Evolutionary conservation across 345 rosid species (phyloP).

Genomic region (Citrus medica): DNA sequence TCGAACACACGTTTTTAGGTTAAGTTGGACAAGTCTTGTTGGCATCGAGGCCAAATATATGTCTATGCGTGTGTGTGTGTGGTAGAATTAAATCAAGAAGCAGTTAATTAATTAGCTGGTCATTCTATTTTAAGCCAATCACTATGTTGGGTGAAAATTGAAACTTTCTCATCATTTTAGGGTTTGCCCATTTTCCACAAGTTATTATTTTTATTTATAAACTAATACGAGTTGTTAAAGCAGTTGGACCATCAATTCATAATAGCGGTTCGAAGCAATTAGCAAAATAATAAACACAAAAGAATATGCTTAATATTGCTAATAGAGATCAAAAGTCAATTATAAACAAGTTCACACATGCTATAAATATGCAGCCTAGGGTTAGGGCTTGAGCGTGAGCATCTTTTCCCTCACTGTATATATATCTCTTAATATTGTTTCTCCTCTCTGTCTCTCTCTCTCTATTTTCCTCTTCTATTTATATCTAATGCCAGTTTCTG

Average conservation of each 20-base stretch:
- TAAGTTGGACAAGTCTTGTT: slow-evolving; percentile 30
- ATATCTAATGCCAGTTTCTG: slow-evolving; percentile 5
- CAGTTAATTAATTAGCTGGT: slow-evolving; percentile 32
- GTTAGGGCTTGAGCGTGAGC: slow-evolving; percentile 39
- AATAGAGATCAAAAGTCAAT: not conserved
- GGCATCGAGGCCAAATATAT: slow-evolving; percentile 27
- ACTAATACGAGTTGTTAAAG: slow-evolving; percentile 27
- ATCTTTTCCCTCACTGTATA: slow-evolving; percentile 5
- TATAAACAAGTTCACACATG: slow-evolving; percentile 9
- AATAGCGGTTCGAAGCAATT: slow-evolving; percentile 17
- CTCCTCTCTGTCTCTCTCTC: not conserved
- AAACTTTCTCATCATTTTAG: slow-evolving; percentile 33
- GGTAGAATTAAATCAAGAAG: slow-evolving; percentile 7
- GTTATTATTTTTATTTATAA: not conserved
- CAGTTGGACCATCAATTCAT: slow-evolving; percentile 43
- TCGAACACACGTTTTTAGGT: slow-evolving; percentile 36
- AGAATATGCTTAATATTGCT: not conserved
- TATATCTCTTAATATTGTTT: slow-evolving; percentile 4
- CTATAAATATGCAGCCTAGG: slow-evolving; percentile 49
- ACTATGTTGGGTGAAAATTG: slow-evolving; percentile 24
- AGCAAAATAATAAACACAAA: not conserved
- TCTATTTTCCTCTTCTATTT: not conserved
- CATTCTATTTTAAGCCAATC: slow-evolving; percentile 52
- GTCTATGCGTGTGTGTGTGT: not conserved
- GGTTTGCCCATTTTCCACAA: slow-evolving; percentile 20